These are phyloP conservation scores for Botrytis squamosa DNA, from an alignment of 2,329 filamentous ascomycete genomes.

Conservation along the genomic window DNA sequence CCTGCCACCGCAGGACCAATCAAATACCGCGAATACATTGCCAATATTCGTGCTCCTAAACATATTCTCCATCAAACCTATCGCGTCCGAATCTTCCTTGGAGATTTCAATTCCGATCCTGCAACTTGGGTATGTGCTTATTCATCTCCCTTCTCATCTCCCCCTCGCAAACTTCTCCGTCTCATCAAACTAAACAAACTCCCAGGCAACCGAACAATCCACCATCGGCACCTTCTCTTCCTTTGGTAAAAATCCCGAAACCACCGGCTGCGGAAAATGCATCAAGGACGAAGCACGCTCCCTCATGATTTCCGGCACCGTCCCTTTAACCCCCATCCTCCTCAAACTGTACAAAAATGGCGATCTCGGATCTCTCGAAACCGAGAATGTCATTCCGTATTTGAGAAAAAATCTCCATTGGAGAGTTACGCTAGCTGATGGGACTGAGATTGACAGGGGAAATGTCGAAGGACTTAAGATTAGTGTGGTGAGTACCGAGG, in stretches of 20 bases:
- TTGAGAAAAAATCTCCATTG: constrained; percentile 37
- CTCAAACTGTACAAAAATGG: constrained; percentile 36
- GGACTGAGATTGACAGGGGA: constrained; percentile 28
- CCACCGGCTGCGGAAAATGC: constrained; percentile 40
- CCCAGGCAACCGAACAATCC: constrained; percentile 29
- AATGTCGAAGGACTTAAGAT: constrained; percentile 35
- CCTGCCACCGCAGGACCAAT: background rate
- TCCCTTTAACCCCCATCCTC: constrained; percentile 43
- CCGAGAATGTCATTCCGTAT: constrained; percentile 38
- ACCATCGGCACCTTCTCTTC: constrained; percentile 44
- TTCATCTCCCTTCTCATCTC: constrained; percentile 22
- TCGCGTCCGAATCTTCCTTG: constrained; percentile 42
- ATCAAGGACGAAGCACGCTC: constrained; percentile 35
- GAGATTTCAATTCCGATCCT: constrained; percentile 36
- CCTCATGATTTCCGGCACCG: constrained; percentile 42
- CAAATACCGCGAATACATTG: constrained; percentile 40
- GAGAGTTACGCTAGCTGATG: constrained; percentile 35
- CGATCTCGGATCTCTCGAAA: constrained; percentile 36
- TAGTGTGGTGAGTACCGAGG: constrained; percentile 35
- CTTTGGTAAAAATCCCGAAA: constrained; percentile 39
- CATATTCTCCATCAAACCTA: constrained; percentile 40
- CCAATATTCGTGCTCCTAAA: constrained; percentile 41
- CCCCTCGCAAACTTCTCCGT: background rate
- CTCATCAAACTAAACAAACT: background rate
- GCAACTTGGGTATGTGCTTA: constrained; percentile 32